A percentile compares a stretch with the other conserved stretches of the same genome.
phyloP scores from a whole-genome alignment of 495 filamentous ascomycete genomes.

The Terfezia claveryi region DNA sequence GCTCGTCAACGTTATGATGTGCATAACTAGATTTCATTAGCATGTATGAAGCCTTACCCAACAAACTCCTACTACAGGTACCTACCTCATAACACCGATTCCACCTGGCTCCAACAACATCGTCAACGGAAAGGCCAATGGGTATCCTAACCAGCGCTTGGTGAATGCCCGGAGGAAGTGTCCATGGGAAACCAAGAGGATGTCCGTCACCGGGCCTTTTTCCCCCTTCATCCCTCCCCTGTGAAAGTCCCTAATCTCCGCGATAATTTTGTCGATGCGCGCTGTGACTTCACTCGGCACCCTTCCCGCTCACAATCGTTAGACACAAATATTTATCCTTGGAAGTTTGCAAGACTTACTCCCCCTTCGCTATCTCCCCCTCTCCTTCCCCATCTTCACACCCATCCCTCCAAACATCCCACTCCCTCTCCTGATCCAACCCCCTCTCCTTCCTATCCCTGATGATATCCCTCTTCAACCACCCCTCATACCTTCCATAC shows the following conservation, averaged over 20 bases:
- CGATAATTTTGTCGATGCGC: slow-evolving; percentile 53
- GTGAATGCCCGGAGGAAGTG: slow-evolving; percentile 79
- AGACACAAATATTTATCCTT: too few relatives aligned
- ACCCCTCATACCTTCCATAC: slow-evolving; percentile 86
- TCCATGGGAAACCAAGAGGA: slow-evolving; percentile 34
- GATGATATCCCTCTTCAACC: slow-evolving; percentile 52
- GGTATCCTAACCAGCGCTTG: slow-evolving; percentile 61
- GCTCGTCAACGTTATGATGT: slow-evolving; percentile 43
- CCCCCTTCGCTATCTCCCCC: slow-evolving; percentile 10
- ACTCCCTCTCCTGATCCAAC: slow-evolving; percentile 32
- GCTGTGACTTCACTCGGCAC: slow-evolving; percentile 24
- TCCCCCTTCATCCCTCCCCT: slow-evolving; percentile 27
- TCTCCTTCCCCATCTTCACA: slow-evolving; percentile 35
- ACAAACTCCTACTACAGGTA: not conserved
- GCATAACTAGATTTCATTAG: slow-evolving; percentile 32
- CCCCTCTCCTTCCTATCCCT: slow-evolving; percentile 35
- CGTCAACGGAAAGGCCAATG: slow-evolving; percentile 39
- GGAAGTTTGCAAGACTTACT: slow-evolving; percentile 22
- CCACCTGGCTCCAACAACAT: slow-evolving; percentile 66
- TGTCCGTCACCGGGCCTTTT: slow-evolving; percentile 17
- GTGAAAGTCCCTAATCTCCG: slow-evolving; percentile 44
- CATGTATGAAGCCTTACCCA: slow-evolving; percentile 1
- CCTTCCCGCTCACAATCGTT: too few relatives aligned
- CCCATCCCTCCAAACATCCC: slow-evolving; percentile 74
- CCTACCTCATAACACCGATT: slow-evolving; percentile 56